A percentile compares a stretch with the other conserved stretches of the same genome.
Evolutionary conservation across 495 filamentous ascomycete species (phyloP).

Genomic region (Neurospora sp.): DNA sequence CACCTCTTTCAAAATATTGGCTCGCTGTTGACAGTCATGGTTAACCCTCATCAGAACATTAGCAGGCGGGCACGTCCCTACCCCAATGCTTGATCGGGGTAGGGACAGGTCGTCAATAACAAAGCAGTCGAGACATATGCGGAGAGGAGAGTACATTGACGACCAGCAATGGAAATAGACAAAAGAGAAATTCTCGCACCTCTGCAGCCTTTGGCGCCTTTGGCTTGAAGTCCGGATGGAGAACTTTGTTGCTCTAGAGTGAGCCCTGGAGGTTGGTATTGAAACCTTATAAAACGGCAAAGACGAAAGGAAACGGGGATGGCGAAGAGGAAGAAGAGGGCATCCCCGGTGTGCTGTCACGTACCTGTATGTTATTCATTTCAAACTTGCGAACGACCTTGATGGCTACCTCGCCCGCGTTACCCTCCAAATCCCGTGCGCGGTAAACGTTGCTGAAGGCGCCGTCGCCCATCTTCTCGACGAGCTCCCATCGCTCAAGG

Average conservation of each 20-base stretch:
- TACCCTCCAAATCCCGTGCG: constrained; percentile 59
- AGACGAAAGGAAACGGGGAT: constrained; percentile 9
- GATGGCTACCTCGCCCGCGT: constrained; percentile 79
- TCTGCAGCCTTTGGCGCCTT: constrained; percentile 89
- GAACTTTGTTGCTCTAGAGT: constrained; percentile 67
- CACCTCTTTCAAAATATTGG: constrained; percentile 96
- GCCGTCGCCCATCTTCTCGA: constrained; percentile 98
- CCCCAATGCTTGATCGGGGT: constrained; percentile 12
- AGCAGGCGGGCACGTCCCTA: not conserved
- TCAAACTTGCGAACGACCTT: constrained; percentile 98
- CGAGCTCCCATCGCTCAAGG: constrained; percentile 75
- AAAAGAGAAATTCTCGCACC: constrained; percentile 62
- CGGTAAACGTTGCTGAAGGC: constrained; percentile 98
- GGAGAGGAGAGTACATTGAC: constrained; percentile 5
- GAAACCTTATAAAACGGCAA: constrained; percentile 15
- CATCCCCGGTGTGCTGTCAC: constrained; percentile 27
- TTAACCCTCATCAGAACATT: constrained; percentile 2
- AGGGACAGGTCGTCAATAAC: constrained; percentile 1
- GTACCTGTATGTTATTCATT: constrained; percentile 96
- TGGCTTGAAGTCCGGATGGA: constrained; percentile 86
- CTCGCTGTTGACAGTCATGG: constrained; percentile 47
- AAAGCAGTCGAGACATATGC: not conserved
- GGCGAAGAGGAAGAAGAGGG: constrained; percentile 22
- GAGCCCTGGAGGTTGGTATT: constrained; percentile 32
- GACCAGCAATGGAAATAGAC: constrained; percentile 12